A percentile compares a stretch with the other conserved stretches of the same genome.
phyloP scores from a whole-genome alignment of 2,329 filamentous ascomycete species.

The Aschersonia sp. region DNA sequence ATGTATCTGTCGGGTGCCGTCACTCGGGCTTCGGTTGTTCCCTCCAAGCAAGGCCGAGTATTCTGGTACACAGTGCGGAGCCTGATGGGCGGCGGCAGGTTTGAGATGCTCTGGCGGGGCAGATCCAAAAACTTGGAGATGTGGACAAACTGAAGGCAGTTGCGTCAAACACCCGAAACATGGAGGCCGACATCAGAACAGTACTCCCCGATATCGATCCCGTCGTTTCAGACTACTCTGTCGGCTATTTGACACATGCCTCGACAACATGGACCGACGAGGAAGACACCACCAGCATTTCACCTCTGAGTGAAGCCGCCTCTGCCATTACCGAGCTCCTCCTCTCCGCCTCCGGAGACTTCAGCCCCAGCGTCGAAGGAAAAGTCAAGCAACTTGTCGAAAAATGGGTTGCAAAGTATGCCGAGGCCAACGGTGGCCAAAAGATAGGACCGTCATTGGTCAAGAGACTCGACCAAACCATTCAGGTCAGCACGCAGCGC shows the following conservation, averaged over 20 bases:
- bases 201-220: conserved; percentile 80
- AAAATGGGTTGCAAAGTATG: conserved; percentile 78
- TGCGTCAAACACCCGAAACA: conserved; percentile 17
- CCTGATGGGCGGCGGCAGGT: too few species aligned
- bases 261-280: conserved; percentile 70
- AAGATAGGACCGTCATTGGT: conserved; percentile 61
- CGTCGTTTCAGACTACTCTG: conserved; percentile 80
- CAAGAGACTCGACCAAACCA: conserved; percentile 79
- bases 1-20: too few species aligned
- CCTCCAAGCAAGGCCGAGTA: too few species aligned
- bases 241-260: conserved; percentile 87
- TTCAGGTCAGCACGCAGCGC: conserved; percentile 83
- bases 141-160: too few species aligned
- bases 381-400: conserved; percentile 72
- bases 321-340: conserved; percentile 75
- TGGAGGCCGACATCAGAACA: conserved; percentile 80
- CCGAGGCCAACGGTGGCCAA: conserved; percentile 57
- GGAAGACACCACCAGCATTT: conserved; percentile 51
- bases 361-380: conserved; percentile 55
- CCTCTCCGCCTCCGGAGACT: conserved; percentile 80
- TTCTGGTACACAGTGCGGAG: too few species aligned
- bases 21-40: too few species aligned
- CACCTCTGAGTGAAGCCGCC: conserved; percentile 74
- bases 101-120: too few species aligned
- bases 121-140: too few species aligned